These are phyloP conservation scores for Takashimella tepidaria DNA, from an alignment of 1,284 basidiomycete genomes.

Conservation along the genomic window DNA sequence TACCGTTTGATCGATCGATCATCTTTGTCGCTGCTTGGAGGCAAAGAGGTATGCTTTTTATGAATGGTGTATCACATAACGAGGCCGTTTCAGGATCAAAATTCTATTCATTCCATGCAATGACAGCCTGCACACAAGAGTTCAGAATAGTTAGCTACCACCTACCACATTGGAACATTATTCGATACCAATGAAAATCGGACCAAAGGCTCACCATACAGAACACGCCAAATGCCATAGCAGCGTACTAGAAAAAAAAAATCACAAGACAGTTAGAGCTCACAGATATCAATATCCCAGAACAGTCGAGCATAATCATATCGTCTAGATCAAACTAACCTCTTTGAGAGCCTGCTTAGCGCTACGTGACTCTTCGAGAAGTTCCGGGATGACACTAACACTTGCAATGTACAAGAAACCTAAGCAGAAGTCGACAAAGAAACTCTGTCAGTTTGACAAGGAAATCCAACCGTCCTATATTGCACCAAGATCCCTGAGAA, in stretches of 20 bases:
- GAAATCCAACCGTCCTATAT: no score
- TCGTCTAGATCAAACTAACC: conserved; percentile 49
- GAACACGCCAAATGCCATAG: conserved; percentile 78
- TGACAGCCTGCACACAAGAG: conserved; percentile 33
- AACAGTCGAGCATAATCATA: no score
- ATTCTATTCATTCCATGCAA: conserved; percentile 71
- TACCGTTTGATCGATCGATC: no score
- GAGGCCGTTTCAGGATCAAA: no score
- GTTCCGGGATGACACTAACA: conserved; percentile 79
- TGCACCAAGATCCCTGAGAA: background rate
- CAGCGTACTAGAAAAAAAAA: conserved; percentile 64
- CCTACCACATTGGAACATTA: no score
- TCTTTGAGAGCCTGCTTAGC: conserved; percentile 77
- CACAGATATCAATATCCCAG: no score
- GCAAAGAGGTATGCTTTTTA: no score
- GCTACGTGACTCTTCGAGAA: conserved; percentile 78
- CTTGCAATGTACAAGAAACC: conserved; percentile 90
- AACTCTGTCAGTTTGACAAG: background rate
- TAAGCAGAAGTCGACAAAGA: conserved; percentile 6
- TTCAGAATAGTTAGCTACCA: no score
- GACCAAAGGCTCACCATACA: conserved; percentile 62
- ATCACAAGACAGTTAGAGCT: no score
- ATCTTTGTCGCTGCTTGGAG: no score
- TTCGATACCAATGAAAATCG: background rate
- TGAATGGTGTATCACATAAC: no score